A percentile compares a stretch with the other conserved stretches of the same genome.
Conservation (phyloP, 345 rosid species). For the Fremontodendron californicum region DNA sequence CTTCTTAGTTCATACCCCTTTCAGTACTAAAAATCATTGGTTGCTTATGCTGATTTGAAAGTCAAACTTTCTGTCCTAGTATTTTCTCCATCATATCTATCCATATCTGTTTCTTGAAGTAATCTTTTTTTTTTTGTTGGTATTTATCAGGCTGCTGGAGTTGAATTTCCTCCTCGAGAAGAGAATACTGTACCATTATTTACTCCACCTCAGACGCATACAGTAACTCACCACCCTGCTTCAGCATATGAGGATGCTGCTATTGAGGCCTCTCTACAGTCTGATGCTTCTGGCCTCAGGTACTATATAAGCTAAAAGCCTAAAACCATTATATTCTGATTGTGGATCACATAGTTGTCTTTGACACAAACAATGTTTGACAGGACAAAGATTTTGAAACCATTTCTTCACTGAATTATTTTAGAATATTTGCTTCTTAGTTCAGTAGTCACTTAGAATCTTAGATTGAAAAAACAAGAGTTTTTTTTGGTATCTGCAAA, state of each 20-base stretch:
- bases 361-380: not conserved
- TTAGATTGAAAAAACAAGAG: not conserved
- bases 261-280: constrained; percentile 80
- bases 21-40: not conserved
- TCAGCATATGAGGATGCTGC: constrained; percentile 81
- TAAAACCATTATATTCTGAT: not conserved
- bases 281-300: constrained; percentile 90
- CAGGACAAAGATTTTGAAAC: not conserved
- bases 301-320: constrained; percentile 20
- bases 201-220: constrained; percentile 95
- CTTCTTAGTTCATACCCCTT: not conserved
- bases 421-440: not conserved
- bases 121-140: not conserved
- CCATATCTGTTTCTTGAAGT: not conserved
- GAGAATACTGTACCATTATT: constrained; percentile 82
- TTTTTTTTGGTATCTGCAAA: not conserved
- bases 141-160: constrained; percentile 22
- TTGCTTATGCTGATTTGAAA: not conserved
- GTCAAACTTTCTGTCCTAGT: not conserved
- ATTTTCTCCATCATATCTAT: not conserved
- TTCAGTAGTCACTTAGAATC: not conserved
- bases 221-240: constrained; percentile 50
- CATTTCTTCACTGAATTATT: not conserved
- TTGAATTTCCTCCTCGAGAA: constrained; percentile 86
- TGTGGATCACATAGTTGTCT: not conserved